Evolutionary conservation across 108 stramenopile genomes (phyloP).

Genomic region (Skeletonema costatum): DNA sequence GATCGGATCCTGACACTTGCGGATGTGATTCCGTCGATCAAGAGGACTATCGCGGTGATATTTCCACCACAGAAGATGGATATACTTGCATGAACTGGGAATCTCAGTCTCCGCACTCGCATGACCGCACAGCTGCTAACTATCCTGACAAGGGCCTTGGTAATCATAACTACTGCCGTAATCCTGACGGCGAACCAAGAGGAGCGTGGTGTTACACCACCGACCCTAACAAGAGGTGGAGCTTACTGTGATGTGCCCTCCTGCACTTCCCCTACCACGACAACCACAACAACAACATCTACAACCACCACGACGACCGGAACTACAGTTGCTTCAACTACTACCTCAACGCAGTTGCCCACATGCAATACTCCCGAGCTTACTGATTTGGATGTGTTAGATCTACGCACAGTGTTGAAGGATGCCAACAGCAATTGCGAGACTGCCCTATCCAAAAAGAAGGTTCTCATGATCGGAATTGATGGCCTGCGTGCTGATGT

Average conservation of each 20-base stretch:
- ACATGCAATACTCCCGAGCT: neutral
- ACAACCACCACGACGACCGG: neutral
- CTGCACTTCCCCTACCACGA: neutral
- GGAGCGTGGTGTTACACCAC: constrained; percentile 28
- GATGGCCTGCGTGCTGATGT: constrained; percentile 11
- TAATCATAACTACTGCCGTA: neutral
- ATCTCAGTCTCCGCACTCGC: neutral
- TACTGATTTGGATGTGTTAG: neutral
- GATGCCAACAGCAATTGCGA: neutral
- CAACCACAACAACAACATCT: neutral
- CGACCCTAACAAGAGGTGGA: constrained; percentile 11
- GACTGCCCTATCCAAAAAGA: neutral
- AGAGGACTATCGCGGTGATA: neutral
- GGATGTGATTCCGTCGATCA: neutral
- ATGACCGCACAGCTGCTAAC: neutral
- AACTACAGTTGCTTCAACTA: neutral
- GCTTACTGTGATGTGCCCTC: neutral
- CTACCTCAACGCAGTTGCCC: neutral
- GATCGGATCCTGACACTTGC: neutral
- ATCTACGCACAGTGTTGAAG: neutral
- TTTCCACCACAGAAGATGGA: neutral
- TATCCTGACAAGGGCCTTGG: neutral
- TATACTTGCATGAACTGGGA: neutral
- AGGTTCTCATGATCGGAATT: constrained; percentile 11
- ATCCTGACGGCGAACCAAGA: constrained; percentile 4